Evolutionary conservation across 2,329 filamentous ascomycete genomes (phyloP), one percentile per base, ranked within the genome.

Genomic region (Harringtonia lauricola): DNA sequence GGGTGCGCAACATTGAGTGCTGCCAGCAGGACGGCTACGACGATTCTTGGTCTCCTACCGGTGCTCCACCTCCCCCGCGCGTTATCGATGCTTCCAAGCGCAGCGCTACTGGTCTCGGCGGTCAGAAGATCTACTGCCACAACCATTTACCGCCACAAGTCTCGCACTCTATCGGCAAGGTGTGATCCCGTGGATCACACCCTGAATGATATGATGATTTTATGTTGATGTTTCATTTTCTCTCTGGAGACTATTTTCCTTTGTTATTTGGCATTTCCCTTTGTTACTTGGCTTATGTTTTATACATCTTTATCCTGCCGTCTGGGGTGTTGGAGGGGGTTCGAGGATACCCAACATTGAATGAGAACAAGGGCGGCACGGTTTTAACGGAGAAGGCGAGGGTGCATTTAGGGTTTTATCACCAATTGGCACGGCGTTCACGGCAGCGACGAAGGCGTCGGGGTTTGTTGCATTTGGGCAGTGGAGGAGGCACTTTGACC

Each of bases 1-100:
- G 79, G 72, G 66, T 92, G 54, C 82, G 76, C 64, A 74, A 71
- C 42, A 75, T 88, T 34, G 83, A 89, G 53, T 92, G 86, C 63
- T 94, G 86, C 59, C 81, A 86, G 53, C 63, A 79, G 5, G 84
- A 89, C 53, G 74, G 68, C 47, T 83, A 79, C 57, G 79, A 81
- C 28, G 79, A 85, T 47, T 72, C 74, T 7, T 63, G 40, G 34
- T 29, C 41, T 12, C 44, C 37, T 12, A 24, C 8, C 31, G 2
- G 33, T 19, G 18, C 21, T 28, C 2, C 42, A 21, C 10, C 33
- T 17, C 24, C 33, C 14, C 24, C 67, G n/a, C 67, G 67, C 39
- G 60, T 66, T 21, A 81, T 84, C 47, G 79, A 85, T 52, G 75
- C 73, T 1, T 73, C 72, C 50, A 78, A 78, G 64, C 72, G 70